Evolutionary conservation across 106 monocot genomes (phyloP).

Genomic region (Agapanthus africanus): DNA sequence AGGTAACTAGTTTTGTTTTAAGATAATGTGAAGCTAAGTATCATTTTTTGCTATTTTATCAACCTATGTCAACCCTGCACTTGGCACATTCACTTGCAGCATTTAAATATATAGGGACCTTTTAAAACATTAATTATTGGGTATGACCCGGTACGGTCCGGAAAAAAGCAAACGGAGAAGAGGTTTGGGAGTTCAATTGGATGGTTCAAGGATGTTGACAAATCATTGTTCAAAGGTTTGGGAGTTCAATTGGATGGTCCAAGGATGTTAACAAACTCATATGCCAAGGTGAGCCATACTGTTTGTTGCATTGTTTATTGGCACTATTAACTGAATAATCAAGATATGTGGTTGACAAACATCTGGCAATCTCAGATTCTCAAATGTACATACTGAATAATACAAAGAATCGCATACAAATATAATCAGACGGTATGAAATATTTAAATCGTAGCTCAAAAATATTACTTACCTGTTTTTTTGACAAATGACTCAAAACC

Average conservation of each 20-base stretch:
- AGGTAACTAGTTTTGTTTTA: not conserved
- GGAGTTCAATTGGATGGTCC: too few species aligned
- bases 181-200: not conserved
- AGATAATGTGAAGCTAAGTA: not conserved
- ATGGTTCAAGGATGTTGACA: too few species aligned
- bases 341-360: not conserved
- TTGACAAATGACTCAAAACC: slow-evolving; percentile 90
- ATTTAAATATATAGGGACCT: not conserved
- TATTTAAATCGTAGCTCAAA: too few species aligned
- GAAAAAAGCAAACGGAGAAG: not conserved
- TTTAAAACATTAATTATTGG: not conserved
- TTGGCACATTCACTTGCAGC: not conserved
- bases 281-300: not conserved
- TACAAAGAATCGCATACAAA: too few species aligned
- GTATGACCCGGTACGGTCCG: too few species aligned
- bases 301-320: not conserved
- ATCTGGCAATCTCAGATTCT: not conserved
- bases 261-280: too few species aligned
- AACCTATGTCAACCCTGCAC: not conserved
- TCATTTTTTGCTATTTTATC: not conserved
- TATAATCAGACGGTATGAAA: too few species aligned
- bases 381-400: not conserved
- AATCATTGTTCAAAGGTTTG: too few species aligned
- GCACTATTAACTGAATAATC: not conserved
- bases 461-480: slow-evolving; percentile 74